phyloP scores from a whole-genome alignment of 2,329 filamentous ascomycete species.

The Zelopaecilomyces penicillatus region DNA sequence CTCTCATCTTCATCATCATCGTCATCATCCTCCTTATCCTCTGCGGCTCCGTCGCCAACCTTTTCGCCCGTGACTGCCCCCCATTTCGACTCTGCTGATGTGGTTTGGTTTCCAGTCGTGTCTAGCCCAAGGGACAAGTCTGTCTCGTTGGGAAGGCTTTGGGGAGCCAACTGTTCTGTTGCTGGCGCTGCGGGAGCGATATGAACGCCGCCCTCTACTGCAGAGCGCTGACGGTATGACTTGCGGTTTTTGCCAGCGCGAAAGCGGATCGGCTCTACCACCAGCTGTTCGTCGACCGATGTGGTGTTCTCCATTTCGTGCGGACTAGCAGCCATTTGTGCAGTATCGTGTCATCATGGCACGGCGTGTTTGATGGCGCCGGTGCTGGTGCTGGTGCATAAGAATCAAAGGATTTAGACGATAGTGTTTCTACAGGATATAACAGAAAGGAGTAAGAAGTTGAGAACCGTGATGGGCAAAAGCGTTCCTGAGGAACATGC shows the following conservation, averaged over 20 bases:
- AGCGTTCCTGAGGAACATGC: too few relatives aligned
- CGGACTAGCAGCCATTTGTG: not conserved
- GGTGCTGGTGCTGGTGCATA: too few relatives aligned
- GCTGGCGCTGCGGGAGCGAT: not conserved
- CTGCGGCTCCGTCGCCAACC: conserved; percentile 1
- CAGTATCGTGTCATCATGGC: too few relatives aligned
- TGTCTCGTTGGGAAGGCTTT: too few relatives aligned
- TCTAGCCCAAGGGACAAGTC: too few relatives aligned
- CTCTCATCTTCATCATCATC: conserved; percentile 12
- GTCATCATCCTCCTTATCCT: conserved; percentile 1
- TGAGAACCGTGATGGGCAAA: too few relatives aligned
- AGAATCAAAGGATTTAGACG: not conserved
- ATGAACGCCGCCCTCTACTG: not conserved
- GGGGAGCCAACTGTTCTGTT: not conserved
- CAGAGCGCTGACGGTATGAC: conserved; percentile 43
- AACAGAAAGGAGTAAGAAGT: too few relatives aligned
- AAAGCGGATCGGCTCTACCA: conserved; percentile 38
- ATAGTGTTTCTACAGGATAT: too few relatives aligned
- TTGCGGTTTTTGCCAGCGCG: conserved; percentile 53
- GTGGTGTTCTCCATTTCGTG: conserved; percentile 14
- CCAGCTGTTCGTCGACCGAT: conserved; percentile 13
- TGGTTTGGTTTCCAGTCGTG: too few relatives aligned
- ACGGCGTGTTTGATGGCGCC: too few relatives aligned
- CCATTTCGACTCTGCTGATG: too few relatives aligned
- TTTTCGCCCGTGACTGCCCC: conserved; percentile 15